Evolutionary conservation across 1,139 yeast genomes (phyloP).

Genomic region (Yamadazyma conglobata): DNA sequence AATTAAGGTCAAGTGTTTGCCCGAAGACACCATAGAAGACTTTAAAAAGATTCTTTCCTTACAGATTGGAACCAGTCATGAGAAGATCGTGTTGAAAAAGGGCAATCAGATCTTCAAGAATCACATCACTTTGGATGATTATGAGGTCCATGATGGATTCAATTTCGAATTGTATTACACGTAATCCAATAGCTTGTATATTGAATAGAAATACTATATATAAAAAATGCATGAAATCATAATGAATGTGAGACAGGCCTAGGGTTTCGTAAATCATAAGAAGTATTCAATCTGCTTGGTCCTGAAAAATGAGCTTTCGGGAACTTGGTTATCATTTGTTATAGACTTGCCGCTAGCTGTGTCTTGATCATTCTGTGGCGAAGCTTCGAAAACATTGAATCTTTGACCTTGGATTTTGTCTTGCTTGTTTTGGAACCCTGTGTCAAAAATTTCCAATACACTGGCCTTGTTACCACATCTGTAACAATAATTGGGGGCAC

Average conservation of each 20-base stretch:
- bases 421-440: slow-evolving; percentile 24
- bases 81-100: slow-evolving; percentile 64
- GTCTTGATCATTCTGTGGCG: slow-evolving; percentile 74
- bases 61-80: slow-evolving; percentile 74
- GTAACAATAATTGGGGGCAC: slow-evolving; percentile 97
- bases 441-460: slow-evolving; percentile 65
- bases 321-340: slow-evolving; percentile 25
- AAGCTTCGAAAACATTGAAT: slow-evolving; percentile 94
- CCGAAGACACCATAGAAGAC: slow-evolving; percentile 87
- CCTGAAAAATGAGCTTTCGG: slow-evolving; percentile 11
- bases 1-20: slow-evolving; percentile 79
- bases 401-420: slow-evolving; percentile 42
- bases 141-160: slow-evolving; percentile 89
- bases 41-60: slow-evolving; percentile 79
- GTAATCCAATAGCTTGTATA: slow-evolving; percentile 18
- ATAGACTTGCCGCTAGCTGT: slow-evolving; percentile 41
- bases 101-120: slow-evolving; percentile 83
- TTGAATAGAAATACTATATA: too few species aligned
- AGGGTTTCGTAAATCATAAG: slow-evolving; percentile 32
- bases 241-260: background rate
- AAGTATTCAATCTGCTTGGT: slow-evolving; percentile 67
- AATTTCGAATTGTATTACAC: slow-evolving; percentile 80
- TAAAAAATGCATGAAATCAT: too few species aligned
- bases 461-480: slow-evolving; percentile 97
- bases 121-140: slow-evolving; percentile 86